Evolutionary conservation across 208 protist genomes (phyloP), one percentile per base, ranked within the genome.

Genomic region (Crithidia brevicula): DNA sequence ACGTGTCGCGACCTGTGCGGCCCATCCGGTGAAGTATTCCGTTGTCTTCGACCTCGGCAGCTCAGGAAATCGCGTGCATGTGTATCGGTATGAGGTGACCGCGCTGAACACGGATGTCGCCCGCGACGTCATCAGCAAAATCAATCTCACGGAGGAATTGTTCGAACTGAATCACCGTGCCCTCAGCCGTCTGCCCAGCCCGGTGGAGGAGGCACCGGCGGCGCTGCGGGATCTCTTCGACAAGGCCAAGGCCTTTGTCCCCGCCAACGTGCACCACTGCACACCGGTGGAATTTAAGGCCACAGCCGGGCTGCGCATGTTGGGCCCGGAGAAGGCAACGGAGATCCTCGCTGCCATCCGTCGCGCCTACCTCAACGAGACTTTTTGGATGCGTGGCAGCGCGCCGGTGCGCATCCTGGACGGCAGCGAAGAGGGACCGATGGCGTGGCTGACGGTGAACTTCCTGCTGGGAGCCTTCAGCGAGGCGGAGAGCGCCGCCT

Each of bases 21-120:
- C 28, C 25, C 30, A 50, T 1, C 13, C 45, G 22, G 57, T 20
- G 33, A 74, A 58, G 59, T 94, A 89, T 66, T 85, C 72, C 45
- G 74, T 96, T n/a, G 87, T 97, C 43, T 92, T 97, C 60, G 93
- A 97, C 68, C 76, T 90, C 36, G 93, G 93, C 30, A 95, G 87
- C 73, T 94, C 90, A 7, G 91, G 91, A 11, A 93, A 83, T 52
- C 89, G 91, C 25, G 81, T 96, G 18, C 88, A 97, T 65, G 87
- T 92, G 6, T 95, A 93, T 61, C 71, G 79, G 43, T 96, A 70
- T 56, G 56, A n/a, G 2, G 42, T 68, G n/a, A 23, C 25, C 16
- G 5, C 49, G 10, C 27, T 36, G 20, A 30, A 31, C 22, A 36
- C 27, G 0, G 31, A 13, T 11, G 4, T 33, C 4, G 30, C 20